Conservation (phyloP, 345 rosid genomes). For the Sisymbrium irio region DNA sequence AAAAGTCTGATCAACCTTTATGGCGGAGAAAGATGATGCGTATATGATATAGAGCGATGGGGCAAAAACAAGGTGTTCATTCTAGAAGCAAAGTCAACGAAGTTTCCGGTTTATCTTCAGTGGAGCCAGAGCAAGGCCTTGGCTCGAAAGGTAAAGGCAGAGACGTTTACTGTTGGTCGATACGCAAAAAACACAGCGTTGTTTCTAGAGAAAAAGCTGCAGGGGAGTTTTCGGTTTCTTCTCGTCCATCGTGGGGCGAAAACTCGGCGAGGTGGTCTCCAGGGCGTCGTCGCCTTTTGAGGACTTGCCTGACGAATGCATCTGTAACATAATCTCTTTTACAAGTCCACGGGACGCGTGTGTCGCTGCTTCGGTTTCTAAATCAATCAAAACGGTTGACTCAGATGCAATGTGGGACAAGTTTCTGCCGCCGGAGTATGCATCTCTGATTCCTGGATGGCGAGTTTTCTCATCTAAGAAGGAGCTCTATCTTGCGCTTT, state of each 20-base stretch:
- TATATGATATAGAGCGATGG: not conserved
- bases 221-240: too few relatives aligned
- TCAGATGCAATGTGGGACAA: slow-evolving; percentile 47
- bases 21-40: not conserved
- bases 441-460: not conserved
- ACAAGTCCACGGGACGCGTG: slow-evolving; percentile 46
- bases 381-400: slow-evolving; percentile 33
- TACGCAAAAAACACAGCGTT: too few relatives aligned
- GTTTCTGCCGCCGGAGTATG: slow-evolving; percentile 46
- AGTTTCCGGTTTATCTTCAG: too few relatives aligned
- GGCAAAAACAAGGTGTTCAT: not conserved
- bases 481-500: slow-evolving; percentile 43
- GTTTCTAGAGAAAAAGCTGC: not conserved
- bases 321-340: slow-evolving; percentile 41
- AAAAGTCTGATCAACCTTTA: not conserved
- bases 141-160: too few relatives aligned
- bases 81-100: too few relatives aligned
- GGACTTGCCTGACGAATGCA: slow-evolving; percentile 36
- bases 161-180: too few relatives aligned
- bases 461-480: slow-evolving; percentile 38
- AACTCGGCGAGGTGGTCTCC: not conserved
- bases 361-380: slow-evolving; percentile 40
- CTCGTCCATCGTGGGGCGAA: not conserved
- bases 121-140: too few relatives aligned
- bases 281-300: not conserved